Base-by-base conservation (phyloP, 2,329 filamentous ascomycete species). In the Madurella fahalii region DNA sequence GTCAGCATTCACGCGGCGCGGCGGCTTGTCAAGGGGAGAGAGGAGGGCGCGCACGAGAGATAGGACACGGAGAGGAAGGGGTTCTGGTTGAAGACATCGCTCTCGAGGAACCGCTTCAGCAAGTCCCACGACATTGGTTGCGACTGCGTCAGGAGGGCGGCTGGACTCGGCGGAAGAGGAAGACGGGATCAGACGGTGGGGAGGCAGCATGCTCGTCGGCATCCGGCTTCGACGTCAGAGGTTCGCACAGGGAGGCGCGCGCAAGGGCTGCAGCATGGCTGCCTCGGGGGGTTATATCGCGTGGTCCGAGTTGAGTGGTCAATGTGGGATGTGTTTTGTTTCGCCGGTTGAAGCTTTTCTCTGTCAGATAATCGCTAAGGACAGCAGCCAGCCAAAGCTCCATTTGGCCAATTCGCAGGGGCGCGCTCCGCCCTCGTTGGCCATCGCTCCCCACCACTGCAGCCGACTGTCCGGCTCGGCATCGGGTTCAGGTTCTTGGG, bases 41-140 rank as follows among this genome's bases (percentile, higher is more conserved):
- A 57, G 59, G 60, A 58, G 57, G 53, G 46, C 60, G 78, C 86
- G 82, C 78, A 93, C 89, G 89, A 89, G 68, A 94, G 84, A 74
- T 94, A 94, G 62, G 89, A 90, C 70, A 94, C 89, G 58, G 89
- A 87, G 72, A 94, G 85, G 72, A 91, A 93, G 61, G 90, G 89
- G 74, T 93, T 87, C 75, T 89, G 86, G 78, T 92, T 93, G 81
- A 94, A 94, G 78, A 94, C 88, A 79, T 94, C 89, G 77, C 87
- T 91, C 81, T 93, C 89, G 78, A 94, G 85, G 83, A 93, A 92
- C 74, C 89, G 85, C 79, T 90, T 87, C 71, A 94, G 82, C 77
- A 94, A 80, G 78, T 92, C 87, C 89, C 89, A 93, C 77, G 85
- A 87, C 85, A 64, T 64, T 64, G 59, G 63, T 55, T 55, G 58